Conservation (phyloP, 1,139 yeast genomes). For the Hanseniaspora uvarum region DNA sequence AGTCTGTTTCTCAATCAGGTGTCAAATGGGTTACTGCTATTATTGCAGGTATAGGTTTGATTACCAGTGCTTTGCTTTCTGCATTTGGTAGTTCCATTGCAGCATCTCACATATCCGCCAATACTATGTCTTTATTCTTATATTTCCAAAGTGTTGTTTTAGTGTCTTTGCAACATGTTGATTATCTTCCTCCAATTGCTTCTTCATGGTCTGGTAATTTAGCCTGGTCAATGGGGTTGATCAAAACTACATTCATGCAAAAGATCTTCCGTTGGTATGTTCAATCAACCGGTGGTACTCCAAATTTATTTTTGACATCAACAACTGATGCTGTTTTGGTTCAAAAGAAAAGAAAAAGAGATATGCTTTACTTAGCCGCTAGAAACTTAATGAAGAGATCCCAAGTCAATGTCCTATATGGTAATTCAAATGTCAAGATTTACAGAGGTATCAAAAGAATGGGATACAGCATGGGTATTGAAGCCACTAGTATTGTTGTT, state of each 20-base stretch:
- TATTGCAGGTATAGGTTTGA: conserved; percentile 65
- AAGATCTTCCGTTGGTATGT: conserved; percentile 71
- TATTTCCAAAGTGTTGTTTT: conserved; percentile 72
- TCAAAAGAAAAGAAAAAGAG: conserved; percentile 42
- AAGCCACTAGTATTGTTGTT: conserved; percentile 60
- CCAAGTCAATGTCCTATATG: conserved; percentile 31
- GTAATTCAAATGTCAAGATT: conserved; percentile 43
- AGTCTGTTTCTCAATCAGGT: conserved; percentile 63
- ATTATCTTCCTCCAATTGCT: conserved; percentile 67
- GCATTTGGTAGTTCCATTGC: conserved; percentile 71
- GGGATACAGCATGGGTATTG: conserved; percentile 57
- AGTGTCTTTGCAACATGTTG: conserved; percentile 62
- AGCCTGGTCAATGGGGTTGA: conserved; percentile 80
- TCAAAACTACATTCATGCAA: conserved; percentile 60
- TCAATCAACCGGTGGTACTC: conserved; percentile 68
- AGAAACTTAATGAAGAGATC: conserved; percentile 29
- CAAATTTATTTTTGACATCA: conserved; percentile 49
- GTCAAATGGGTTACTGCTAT: conserved; percentile 80
- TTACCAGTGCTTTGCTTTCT: conserved; percentile 57
- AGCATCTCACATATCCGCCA: conserved; percentile 67
- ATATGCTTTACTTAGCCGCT: conserved; percentile 28
- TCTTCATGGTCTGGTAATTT: conserved; percentile 71
- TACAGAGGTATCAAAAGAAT: conserved; percentile 68
- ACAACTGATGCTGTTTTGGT: conserved; percentile 53
- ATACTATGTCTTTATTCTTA: conserved; percentile 59